Evolutionary conservation across 2,329 filamentous ascomycete species (phyloP).

Genomic region (Plectosphaerella cucumerina): DNA sequence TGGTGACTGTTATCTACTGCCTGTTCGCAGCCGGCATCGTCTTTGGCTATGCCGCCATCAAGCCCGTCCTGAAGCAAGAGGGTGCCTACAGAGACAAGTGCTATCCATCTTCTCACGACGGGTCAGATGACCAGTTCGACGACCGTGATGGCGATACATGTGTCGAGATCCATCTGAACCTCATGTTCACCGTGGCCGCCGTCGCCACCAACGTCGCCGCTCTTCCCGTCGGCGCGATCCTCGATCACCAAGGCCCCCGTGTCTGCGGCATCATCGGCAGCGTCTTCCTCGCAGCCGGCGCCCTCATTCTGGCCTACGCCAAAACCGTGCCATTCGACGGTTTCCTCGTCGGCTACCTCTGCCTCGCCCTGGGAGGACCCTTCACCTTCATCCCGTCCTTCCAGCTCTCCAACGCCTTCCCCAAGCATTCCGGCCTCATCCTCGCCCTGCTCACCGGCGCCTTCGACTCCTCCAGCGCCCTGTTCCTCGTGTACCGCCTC

Average conservation of each 20-base stretch:
- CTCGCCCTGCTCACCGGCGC: slow-evolving; percentile 75
- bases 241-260: slow-evolving; percentile 78
- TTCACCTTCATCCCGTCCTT: slow-evolving; percentile 82
- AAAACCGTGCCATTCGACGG: slow-evolving; percentile 65
- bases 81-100: slow-evolving; percentile 68
- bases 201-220: slow-evolving; percentile 86
- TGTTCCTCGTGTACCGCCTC: slow-evolving; percentile 72
- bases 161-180: slow-evolving; percentile 64
- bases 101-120: too few relatives aligned
- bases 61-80: slow-evolving; percentile 71
- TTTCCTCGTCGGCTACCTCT: slow-evolving; percentile 68
- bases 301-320: slow-evolving; percentile 68
- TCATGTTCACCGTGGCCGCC: slow-evolving; percentile 90
- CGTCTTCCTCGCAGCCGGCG: slow-evolving; percentile 64
- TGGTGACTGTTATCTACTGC: slow-evolving; percentile 32
- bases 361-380: slow-evolving; percentile 73
- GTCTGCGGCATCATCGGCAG: slow-evolving; percentile 70
- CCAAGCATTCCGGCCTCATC: slow-evolving; percentile 71
- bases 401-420: slow-evolving; percentile 81
- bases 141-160: slow-evolving; percentile 32
- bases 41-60: slow-evolving; percentile 82
- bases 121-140: slow-evolving; percentile 11
- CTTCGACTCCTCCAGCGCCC: slow-evolving; percentile 76
- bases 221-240: slow-evolving; percentile 77
- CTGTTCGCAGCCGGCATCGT: slow-evolving; percentile 59